Conservation (phyloP, 2,329 filamentous ascomycete species). For the Podosphaera leucotricha region DNA sequence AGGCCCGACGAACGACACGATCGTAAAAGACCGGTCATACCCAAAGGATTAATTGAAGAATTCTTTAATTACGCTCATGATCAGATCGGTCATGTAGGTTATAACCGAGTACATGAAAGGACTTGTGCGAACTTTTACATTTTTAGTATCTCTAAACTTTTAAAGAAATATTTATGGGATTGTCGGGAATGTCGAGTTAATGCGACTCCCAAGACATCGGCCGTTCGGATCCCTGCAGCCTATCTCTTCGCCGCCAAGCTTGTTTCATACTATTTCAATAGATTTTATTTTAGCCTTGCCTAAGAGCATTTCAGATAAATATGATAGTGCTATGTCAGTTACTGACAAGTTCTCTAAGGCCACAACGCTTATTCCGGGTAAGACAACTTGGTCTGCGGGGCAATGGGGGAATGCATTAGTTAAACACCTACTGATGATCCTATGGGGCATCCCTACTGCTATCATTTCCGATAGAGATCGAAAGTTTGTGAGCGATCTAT, state of each 20-base stretch:
- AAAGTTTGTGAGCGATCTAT: background rate
- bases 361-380: background rate
- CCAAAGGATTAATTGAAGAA: background rate
- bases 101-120: background rate
- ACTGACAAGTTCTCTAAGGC: conserved; percentile 1
- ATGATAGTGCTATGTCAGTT: background rate
- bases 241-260: background rate
- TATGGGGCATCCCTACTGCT: background rate
- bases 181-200: background rate
- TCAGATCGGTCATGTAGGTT: background rate
- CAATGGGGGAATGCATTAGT: conserved; percentile 1
- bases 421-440: background rate
- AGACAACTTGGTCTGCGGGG: background rate
- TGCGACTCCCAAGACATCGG: background rate
- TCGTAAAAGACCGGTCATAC: background rate
- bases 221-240: background rate
- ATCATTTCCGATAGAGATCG: background rate
- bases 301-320: background rate
- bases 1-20: background rate
- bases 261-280: background rate
- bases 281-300: conserved; percentile 1
- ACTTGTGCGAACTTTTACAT: background rate
- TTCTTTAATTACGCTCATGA: background rate
- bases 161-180: background rate
- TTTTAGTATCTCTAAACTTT: background rate